phyloP scores from a whole-genome alignment of 257 asterid species.

The Solanum bulbocastanum region DNA sequence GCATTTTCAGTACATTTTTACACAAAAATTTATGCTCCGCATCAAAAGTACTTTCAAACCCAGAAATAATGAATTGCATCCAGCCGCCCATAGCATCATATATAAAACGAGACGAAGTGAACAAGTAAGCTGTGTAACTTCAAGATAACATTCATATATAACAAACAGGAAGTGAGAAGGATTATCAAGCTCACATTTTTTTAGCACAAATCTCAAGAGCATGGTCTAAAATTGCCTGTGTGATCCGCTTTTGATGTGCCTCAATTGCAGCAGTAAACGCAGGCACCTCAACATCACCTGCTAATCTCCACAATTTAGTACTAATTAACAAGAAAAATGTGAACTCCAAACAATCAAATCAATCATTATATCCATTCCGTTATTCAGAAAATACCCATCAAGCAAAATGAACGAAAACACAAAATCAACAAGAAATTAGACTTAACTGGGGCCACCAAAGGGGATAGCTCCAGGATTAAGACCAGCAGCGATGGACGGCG shows the following conservation, averaged over 20 bases:
- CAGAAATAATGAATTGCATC: neutral
- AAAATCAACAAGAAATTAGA: neutral
- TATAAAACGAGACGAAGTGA: neutral
- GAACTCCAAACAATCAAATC: neutral
- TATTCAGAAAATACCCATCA: neutral
- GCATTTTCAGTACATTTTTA: neutral
- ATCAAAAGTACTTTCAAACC: neutral
- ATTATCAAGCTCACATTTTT: constrained; percentile 17
- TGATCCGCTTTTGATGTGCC: constrained; percentile 37
- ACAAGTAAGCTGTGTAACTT: neutral
- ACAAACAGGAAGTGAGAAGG: neutral
- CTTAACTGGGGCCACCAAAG: constrained; percentile 48
- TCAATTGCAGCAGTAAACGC: constrained; percentile 40
- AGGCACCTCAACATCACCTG: constrained; percentile 43
- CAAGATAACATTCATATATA: neutral
- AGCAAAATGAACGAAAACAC: neutral
- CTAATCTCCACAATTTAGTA: neutral
- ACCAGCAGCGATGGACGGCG: constrained; percentile 34
- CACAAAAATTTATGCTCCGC: neutral
- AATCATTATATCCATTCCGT: neutral
- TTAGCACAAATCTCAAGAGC: constrained; percentile 31
- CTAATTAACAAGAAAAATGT: neutral
- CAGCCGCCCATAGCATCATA: neutral
- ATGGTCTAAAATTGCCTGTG: constrained; percentile 29
- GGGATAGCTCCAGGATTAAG: constrained; percentile 33